Percentiles rank a stretch among this genome's conserved stretches.
Conservation (phyloP, 2,329 filamentous ascomycete genomes). For the Neofusicoccum cordaticola region DNA sequence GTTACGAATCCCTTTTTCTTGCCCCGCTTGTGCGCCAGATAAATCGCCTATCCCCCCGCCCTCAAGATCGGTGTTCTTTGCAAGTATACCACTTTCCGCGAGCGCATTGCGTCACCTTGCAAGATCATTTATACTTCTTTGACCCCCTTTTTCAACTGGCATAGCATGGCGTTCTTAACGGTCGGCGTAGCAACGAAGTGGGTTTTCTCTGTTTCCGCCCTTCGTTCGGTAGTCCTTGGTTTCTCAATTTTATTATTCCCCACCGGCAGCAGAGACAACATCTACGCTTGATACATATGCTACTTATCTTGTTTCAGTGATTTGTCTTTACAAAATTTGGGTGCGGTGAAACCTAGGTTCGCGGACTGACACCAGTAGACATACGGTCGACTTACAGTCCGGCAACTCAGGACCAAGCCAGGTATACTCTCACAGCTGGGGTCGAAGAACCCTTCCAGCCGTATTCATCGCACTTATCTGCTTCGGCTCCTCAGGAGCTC, state of each 20-base stretch:
- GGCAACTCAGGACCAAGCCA: too few relatives aligned
- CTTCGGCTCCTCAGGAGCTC: too few relatives aligned
- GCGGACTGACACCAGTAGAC: too few relatives aligned
- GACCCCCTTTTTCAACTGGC: neutral
- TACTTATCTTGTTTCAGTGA: neutral
- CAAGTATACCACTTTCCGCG: slow-evolving; percentile 10
- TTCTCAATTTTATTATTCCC: neutral
- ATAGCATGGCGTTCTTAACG: slow-evolving; percentile 14
- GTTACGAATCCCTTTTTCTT: neutral
- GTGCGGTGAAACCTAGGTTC: too few relatives aligned
- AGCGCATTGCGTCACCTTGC: neutral
- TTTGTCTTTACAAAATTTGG: neutral
- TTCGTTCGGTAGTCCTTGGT: slow-evolving; percentile 3
- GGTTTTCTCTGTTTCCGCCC: neutral
- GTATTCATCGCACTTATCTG: too few relatives aligned
- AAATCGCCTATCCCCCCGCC: neutral
- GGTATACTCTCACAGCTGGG: too few relatives aligned
- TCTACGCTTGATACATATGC: neutral
- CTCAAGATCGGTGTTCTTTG: slow-evolving; percentile 2
- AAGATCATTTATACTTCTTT: neutral
- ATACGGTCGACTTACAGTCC: too few relatives aligned
- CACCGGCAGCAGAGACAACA: slow-evolving; percentile 1
- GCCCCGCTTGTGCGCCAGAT: neutral
- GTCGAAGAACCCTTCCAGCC: too few relatives aligned
- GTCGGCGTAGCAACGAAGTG: slow-evolving; percentile 5